These are phyloP conservation scores for Quercus mongolica DNA, from an alignment of 306 rosid species.

Conservation along the genomic window DNA sequence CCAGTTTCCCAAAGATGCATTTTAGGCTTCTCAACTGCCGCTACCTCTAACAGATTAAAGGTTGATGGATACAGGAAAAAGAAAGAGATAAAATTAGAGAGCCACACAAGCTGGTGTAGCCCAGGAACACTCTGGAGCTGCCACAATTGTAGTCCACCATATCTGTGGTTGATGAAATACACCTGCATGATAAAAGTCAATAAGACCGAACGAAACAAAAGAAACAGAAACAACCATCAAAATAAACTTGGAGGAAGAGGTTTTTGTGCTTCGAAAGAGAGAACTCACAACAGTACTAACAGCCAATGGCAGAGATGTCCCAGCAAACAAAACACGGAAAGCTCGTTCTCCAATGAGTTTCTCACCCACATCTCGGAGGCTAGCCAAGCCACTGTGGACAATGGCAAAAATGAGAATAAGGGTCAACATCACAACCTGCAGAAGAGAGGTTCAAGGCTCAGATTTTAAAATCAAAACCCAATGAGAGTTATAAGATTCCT, in stretches of 20 bases:
- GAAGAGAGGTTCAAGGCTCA: slow-evolving; percentile 25
- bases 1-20: slow-evolving; percentile 98
- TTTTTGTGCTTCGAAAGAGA: slow-evolving; percentile 3
- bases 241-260: neutral
- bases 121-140: slow-evolving; percentile 68
- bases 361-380: slow-evolving; percentile 78
- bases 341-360: slow-evolving; percentile 85
- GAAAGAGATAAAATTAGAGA: slow-evolving; percentile 81
- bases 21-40: slow-evolving; percentile 98
- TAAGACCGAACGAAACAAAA: slow-evolving; percentile 22
- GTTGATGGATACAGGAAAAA: slow-evolving; percentile 87
- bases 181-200: slow-evolving; percentile 51
- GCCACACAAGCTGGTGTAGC: slow-evolving; percentile 77
- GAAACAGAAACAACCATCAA: neutral
- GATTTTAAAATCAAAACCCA: slow-evolving; percentile 11
- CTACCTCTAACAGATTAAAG: slow-evolving; percentile 90
- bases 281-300: slow-evolving; percentile 79
- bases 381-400: slow-evolving; percentile 92
- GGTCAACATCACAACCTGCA: slow-evolving; percentile 82
- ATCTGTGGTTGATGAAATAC: slow-evolving; percentile 91
- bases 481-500: neutral
- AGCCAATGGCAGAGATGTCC: slow-evolving; percentile 82
- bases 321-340: slow-evolving; percentile 93
- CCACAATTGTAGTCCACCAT: slow-evolving; percentile 92
- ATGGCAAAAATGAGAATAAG: slow-evolving; percentile 65